Percentiles rank a stretch among this genome's conserved stretches.
Conservation (phyloP, 176 grass and related monocot genomes). For the Avena eriantha region DNA sequence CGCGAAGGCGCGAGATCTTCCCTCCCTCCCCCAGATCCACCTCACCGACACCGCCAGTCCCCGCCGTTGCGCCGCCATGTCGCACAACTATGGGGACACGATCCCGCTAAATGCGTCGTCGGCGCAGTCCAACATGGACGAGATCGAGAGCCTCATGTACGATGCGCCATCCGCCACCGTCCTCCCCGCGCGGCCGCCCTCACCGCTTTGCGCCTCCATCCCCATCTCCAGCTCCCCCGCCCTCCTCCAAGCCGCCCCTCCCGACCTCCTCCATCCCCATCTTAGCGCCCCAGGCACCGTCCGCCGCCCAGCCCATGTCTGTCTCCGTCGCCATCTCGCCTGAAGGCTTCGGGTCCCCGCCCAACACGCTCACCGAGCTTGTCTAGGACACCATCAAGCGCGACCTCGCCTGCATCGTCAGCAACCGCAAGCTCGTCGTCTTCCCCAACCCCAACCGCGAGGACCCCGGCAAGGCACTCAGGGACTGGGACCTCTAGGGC, state of each 20-base stretch:
- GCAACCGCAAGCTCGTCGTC: conserved; percentile 94
- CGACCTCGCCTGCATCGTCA: conserved; percentile 88
- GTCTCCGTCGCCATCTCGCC: conserved; percentile 52
- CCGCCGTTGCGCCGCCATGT: conserved; percentile 55
- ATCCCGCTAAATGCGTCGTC: conserved; percentile 79
- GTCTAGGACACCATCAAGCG: conserved; percentile 6
- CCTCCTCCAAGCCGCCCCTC: not conserved
- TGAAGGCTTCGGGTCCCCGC: conserved; percentile 26
- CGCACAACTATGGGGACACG: conserved; percentile 69
- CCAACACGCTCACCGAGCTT: too few species aligned
- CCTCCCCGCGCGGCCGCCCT: conserved; percentile 67
- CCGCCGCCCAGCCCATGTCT: conserved; percentile 17
- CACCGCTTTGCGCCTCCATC: conserved; percentile 62
- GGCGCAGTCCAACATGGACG: conserved; percentile 84
- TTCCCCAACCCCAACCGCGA: conserved; percentile 95
- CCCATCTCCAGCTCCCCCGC: conserved; percentile 53
- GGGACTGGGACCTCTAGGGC: conserved; percentile 98
- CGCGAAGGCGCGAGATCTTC: too few species aligned
- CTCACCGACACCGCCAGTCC: not conserved
- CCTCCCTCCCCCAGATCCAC: too few species aligned
- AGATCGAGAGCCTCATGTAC: conserved; percentile 83
- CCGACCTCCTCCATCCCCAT: too few species aligned
- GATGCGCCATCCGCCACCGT: conserved; percentile 58
- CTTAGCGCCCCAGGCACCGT: too few species aligned
- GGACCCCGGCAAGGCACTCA: conserved; percentile 93